Base-by-base conservation (phyloP, 1,139 yeast genomes). In the Hansenula anomala region DNA sequence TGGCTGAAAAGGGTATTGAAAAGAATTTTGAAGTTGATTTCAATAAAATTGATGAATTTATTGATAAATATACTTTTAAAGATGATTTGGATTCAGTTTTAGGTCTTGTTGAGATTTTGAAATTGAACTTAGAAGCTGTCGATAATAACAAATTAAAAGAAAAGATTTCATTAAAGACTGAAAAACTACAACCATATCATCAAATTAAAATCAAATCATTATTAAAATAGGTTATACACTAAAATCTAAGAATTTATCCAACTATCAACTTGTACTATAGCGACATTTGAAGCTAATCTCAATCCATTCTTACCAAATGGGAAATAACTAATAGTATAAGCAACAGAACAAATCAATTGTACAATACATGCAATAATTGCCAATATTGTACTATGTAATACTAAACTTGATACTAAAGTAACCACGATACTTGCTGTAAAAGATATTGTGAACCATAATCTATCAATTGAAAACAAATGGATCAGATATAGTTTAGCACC, bases 321-420 rank as follows among this genome's bases (percentile, higher is more conserved):
- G 59, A 78, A 78, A 54, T 78, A 78, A 48, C 84, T 77, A 6
- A 78, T 73, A 0, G 81, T 70, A 53, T 78, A 78, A 71, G 76
- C 73, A 7, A 76, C 40, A 12, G 77, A 78, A 48, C 76, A 64
- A 3, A 76, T 37, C 37, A 76, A 59, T 48, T 78, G 85, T 3
- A 74, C 48, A 2, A 63, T 62, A 16, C 80, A 79, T 51, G 75
- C 71, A 9, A 77, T 42, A 2, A 78, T 66, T 4, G 79, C 73
- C 27, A 75, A 58, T 4, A 78, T 34, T 1, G 75, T 66, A 42
- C 73, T 68, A 43, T 66, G 69, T 58, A 74, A 64, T 1, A 67
- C 59, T 37, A 78, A 56, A 46, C 76, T 63, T 38, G 72, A 65
- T 5, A 75, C 51, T 42, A 78, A 56, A 0, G 84, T 77, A 53